Conservation (phyloP, 2,329 filamentous ascomycete species). For the Stemphylium beticola region DNA sequence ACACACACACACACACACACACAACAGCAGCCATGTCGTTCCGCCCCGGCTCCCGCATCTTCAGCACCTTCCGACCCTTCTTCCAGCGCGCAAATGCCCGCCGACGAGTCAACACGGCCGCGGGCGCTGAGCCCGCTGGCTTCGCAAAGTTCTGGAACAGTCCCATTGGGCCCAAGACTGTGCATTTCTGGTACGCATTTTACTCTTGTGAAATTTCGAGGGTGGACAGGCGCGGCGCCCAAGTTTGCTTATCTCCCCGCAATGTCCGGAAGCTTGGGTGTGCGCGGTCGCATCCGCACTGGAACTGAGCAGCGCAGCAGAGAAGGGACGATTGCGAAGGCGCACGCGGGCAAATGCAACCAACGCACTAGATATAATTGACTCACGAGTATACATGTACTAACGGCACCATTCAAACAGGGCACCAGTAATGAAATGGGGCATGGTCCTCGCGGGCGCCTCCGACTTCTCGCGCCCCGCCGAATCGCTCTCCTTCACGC, state of each 20-base stretch:
- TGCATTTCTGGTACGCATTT: constrained; percentile 96
- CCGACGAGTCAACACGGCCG: constrained; percentile 73
- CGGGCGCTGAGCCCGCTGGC: constrained; percentile 54
- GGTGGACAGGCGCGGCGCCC: too few species aligned
- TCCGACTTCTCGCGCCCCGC: constrained; percentile 90
- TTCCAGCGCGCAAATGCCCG: constrained; percentile 63
- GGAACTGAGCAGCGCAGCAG: background rate
- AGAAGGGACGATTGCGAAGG: background rate
- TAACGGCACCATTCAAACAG: constrained; percentile 53
- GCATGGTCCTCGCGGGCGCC: constrained; percentile 87
- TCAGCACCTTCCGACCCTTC: constrained; percentile 59
- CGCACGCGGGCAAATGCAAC: background rate
- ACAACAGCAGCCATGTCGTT: constrained; percentile 57
- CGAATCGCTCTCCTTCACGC: constrained; percentile 89
- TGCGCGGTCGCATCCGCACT: background rate
- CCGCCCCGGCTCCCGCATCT: constrained; percentile 64
- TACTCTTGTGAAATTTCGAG: too few species aligned
- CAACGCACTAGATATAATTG: too few species aligned
- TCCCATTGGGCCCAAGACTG: constrained; percentile 69
- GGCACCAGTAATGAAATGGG: constrained; percentile 96
- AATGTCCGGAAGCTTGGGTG: constrained; percentile 6
- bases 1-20: constrained; percentile 8
- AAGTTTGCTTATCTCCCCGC: constrained; percentile 5
- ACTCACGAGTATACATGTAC: background rate
- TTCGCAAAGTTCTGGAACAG: constrained; percentile 73